phyloP scores from a whole-genome alignment of 2,329 filamentous ascomycete genomes.

The Camptophora hylomeconis region DNA sequence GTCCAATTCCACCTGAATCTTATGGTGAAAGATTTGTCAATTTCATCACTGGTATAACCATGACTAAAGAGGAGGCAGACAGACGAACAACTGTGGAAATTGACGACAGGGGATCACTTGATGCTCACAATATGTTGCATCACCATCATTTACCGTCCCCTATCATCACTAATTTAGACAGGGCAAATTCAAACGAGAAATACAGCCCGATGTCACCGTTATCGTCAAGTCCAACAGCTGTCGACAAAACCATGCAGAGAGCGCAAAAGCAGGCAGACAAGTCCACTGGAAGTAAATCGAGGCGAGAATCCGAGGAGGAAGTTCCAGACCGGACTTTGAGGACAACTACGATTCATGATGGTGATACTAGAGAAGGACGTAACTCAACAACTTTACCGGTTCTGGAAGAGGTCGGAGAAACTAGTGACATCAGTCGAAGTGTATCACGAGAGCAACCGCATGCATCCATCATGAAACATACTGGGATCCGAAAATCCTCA shows the following conservation, averaged over 20 bases:
- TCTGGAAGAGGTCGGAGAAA: conserved; percentile 79
- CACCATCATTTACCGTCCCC: conserved; percentile 2
- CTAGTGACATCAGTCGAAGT: conserved; percentile 26
- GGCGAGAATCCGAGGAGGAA: conserved; percentile 38
- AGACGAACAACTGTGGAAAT: conserved; percentile 27
- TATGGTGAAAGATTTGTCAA: conserved; percentile 91
- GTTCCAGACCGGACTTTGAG: conserved; percentile 50
- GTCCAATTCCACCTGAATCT: conserved; percentile 73
- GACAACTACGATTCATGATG: conserved; percentile 36
- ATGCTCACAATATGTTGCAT: conserved; percentile 4
- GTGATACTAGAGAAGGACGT: conserved; percentile 44
- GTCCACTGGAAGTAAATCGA: conserved; percentile 33
- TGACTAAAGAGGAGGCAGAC: conserved; percentile 72
- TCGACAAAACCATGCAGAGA: conserved; percentile 42
- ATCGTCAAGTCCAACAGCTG: conserved; percentile 21
- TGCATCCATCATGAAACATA: background rate
- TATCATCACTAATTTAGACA: background rate
- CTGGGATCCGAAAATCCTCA: conserved; percentile 3
- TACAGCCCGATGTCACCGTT: conserved; percentile 18
- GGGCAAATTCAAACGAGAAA: conserved; percentile 2
- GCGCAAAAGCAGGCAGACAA: conserved; percentile 52
- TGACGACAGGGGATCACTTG: conserved; percentile 5
- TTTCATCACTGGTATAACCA: conserved; percentile 83
- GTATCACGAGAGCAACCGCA: background rate
- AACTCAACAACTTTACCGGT: conserved; percentile 56